A percentile compares a stretch with the other conserved stretches of the same genome.
phyloP scores from a whole-genome alignment of 1,284 basidiomycete genomes.

The Sporisorium sorghi region DNA sequence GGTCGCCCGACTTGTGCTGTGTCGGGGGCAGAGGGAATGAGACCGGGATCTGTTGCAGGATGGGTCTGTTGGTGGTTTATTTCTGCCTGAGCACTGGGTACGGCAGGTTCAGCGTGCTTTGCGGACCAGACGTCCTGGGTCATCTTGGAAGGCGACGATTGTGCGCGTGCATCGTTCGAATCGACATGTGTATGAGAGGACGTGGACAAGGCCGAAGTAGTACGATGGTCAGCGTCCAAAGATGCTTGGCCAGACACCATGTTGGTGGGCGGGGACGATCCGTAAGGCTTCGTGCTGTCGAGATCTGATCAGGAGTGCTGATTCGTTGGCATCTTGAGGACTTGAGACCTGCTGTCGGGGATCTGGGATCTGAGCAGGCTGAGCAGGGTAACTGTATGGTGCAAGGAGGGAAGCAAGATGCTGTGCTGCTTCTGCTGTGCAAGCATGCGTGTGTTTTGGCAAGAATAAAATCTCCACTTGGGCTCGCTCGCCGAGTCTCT shows the following conservation, averaged over 20 bases:
- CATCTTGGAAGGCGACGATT: conserved; percentile 26
- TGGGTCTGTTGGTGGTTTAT: neutral
- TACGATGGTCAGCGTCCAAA: conserved; percentile 24
- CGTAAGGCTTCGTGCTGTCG: neutral
- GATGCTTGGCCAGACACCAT: conserved; percentile 10
- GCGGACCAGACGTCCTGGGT: conserved; percentile 7
- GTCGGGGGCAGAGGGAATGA: neutral
- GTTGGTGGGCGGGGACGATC: neutral
- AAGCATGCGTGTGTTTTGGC: too few relatives aligned
- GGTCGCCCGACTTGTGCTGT: conserved; percentile 12
- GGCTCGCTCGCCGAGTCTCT: too few relatives aligned
- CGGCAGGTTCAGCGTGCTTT: neutral
- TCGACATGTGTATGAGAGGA: conserved; percentile 43
- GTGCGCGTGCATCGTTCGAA: conserved; percentile 4
- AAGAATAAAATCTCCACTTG: too few relatives aligned
- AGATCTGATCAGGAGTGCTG: neutral
- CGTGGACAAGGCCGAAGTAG: conserved; percentile 25
- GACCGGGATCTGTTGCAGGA: neutral
- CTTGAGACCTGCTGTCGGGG: too few relatives aligned
- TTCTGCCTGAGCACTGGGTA: neutral
- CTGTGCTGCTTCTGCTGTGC: too few relatives aligned
- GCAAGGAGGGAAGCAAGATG: too few relatives aligned
- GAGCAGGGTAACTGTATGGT: too few relatives aligned
- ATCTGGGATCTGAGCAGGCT: too few relatives aligned
- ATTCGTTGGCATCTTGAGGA: too few relatives aligned